phyloP scores from a whole-genome alignment of 192 early-diverging fungal species.

The Allomyces macrogynus region DNA sequence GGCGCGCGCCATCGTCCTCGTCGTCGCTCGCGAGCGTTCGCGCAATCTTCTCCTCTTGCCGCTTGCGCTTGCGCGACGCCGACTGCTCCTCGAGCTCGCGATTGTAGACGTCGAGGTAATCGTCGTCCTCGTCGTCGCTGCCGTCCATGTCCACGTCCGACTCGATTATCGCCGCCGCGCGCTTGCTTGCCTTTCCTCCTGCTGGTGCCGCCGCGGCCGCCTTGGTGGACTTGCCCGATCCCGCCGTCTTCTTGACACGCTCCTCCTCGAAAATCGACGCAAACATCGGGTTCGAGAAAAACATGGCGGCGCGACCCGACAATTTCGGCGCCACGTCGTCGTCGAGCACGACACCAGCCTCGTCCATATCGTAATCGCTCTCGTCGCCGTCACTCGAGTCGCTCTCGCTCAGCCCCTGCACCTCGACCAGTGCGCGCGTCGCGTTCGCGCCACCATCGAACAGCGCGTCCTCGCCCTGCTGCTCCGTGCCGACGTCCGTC shows the following conservation, averaged over 20 bases:
- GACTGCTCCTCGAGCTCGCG: background rate
- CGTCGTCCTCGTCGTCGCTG: background rate
- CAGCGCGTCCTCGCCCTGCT: constrained; percentile 28
- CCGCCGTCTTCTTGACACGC: too few species aligned
- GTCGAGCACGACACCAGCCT: background rate
- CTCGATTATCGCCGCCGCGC: background rate
- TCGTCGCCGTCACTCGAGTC: constrained; percentile 9
- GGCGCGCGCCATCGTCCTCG: constrained; percentile 14
- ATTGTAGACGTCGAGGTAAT: background rate
- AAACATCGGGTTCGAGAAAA: background rate
- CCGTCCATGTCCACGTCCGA: background rate
- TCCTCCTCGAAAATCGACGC: too few species aligned
- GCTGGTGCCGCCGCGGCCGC: too few species aligned
- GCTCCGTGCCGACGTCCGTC: constrained; percentile 52
- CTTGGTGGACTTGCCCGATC: too few species aligned
- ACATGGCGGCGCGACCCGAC: background rate
- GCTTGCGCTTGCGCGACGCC: background rate
- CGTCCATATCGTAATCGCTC: constrained; percentile 5
- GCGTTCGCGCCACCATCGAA: constrained; percentile 33
- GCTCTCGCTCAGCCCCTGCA: background rate
- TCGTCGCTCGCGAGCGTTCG: constrained; percentile 4
- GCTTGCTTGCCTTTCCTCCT: too few species aligned
- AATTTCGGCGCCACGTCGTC: background rate
- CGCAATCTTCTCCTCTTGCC: constrained; percentile 3
- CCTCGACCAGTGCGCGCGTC: background rate